Conservation (phyloP, 2,329 filamentous ascomycete species). For the Aureobasidium pullulans region DNA sequence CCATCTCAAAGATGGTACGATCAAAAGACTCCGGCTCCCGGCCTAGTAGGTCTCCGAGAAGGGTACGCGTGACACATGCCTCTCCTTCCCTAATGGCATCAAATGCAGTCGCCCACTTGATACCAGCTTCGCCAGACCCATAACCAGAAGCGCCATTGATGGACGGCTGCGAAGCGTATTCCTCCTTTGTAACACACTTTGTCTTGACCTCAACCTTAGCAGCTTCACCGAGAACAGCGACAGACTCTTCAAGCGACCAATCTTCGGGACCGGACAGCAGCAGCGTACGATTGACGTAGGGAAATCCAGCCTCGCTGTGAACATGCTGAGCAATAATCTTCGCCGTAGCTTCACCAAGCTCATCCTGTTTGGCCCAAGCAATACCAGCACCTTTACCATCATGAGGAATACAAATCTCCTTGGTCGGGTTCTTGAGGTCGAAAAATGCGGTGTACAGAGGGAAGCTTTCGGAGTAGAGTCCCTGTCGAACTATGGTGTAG, state of each 20-base stretch:
- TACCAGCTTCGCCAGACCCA: background rate
- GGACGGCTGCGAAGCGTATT: background rate
- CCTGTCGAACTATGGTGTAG: constrained; percentile 36
- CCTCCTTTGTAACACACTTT: background rate
- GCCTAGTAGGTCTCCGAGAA: background rate
- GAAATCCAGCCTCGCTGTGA: too few relatives aligned
- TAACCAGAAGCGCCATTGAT: background rate
- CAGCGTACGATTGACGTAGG: too few relatives aligned
- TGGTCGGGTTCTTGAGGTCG: constrained; percentile 17
- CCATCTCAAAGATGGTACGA: too few relatives aligned
- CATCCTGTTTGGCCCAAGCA: background rate
- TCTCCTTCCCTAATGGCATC: background rate
- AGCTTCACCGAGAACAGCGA: too few relatives aligned
- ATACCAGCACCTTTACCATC: background rate
- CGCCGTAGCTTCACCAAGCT: background rate
- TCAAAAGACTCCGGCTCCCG: too few relatives aligned
- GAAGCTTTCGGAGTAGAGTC: constrained; percentile 41
- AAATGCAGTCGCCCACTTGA: background rate
- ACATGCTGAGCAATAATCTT: background rate
- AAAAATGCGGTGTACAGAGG: constrained; percentile 41
- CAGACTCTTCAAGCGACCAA: too few relatives aligned
- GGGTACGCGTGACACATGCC: background rate
- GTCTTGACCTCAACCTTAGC: background rate
- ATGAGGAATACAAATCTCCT: background rate
- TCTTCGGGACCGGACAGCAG: too few relatives aligned